Conservation (phyloP, 495 filamentous ascomycete species). For the Penicillium argentinense region DNA sequence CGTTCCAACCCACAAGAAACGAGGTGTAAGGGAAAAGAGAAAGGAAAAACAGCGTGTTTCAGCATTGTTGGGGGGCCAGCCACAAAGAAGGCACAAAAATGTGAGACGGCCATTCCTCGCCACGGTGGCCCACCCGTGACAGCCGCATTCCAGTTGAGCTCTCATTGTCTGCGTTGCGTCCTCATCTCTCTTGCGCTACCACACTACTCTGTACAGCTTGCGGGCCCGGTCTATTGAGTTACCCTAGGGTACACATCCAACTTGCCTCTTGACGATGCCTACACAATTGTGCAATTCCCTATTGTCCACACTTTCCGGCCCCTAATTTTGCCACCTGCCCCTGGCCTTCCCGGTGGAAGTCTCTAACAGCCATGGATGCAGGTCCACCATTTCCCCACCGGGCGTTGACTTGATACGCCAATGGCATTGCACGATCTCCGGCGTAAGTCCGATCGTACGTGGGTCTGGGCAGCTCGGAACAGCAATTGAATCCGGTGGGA, state of each 20-base stretch:
- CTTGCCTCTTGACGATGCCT: no score
- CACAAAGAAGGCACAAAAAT: constrained; percentile 17
- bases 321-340: neutral
- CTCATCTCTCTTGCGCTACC: neutral
- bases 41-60: constrained; percentile 15
- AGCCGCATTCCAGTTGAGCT: constrained; percentile 9
- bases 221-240: no score
- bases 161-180: neutral
- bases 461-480: constrained; percentile 4
- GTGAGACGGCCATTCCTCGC: constrained; percentile 26
- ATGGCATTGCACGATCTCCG: constrained; percentile 1
- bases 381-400: constrained; percentile 18
- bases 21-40: constrained; percentile 1
- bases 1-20: neutral
- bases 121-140: constrained; percentile 1
- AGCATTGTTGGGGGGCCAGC: constrained; percentile 15
- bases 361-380: constrained; percentile 14
- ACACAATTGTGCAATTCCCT: no score
- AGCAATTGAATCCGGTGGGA: neutral
- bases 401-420: constrained; percentile 9
- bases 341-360: neutral
- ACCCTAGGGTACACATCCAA: no score
- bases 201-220: neutral
- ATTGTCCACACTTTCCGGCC: no score
- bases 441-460: constrained; percentile 4